Percentiles rank a stretch among this genome's conserved stretches.
These are phyloP conservation scores for Eucalyptus shirleyi DNA, from an alignment of 345 rosid species.

Conservation along the genomic window DNA sequence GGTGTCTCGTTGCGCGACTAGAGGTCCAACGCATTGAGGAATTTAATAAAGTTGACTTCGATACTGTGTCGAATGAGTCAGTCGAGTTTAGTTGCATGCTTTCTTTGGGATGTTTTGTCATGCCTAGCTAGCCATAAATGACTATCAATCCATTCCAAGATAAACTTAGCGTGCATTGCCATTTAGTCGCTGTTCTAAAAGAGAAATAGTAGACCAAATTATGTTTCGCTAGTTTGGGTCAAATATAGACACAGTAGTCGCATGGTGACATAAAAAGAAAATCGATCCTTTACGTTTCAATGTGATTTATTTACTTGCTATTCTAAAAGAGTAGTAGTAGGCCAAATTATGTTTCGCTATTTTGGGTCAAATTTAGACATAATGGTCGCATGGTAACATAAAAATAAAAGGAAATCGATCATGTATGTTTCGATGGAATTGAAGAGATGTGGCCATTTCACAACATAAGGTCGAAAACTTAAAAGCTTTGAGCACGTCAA, in stretches of 20 bases:
- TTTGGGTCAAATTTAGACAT: background rate
- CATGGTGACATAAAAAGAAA: background rate
- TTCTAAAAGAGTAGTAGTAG: too few relatives aligned
- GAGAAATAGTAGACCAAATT: background rate
- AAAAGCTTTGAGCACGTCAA: background rate
- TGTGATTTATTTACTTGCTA: too few relatives aligned
- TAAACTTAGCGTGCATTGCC: background rate
- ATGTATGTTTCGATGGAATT: background rate
- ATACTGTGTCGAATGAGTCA: background rate
- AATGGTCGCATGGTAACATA: background rate
- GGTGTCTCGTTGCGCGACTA: background rate
- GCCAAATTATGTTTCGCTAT: background rate
- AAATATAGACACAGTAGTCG: background rate
- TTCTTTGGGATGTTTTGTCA: background rate
- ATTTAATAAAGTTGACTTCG: background rate
- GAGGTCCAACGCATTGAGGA: background rate
- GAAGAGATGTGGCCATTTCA: background rate
- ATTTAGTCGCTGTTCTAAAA: background rate
- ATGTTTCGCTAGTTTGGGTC: background rate
- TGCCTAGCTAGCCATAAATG: background rate
- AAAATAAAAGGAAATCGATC: background rate
- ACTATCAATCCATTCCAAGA: background rate
- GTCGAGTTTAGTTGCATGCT: background rate
- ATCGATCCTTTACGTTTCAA: background rate
- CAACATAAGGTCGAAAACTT: background rate